Evolutionary conservation across 768 basidiomycete genomes (phyloP).

Genomic region (Leccinum obscurum): DNA sequence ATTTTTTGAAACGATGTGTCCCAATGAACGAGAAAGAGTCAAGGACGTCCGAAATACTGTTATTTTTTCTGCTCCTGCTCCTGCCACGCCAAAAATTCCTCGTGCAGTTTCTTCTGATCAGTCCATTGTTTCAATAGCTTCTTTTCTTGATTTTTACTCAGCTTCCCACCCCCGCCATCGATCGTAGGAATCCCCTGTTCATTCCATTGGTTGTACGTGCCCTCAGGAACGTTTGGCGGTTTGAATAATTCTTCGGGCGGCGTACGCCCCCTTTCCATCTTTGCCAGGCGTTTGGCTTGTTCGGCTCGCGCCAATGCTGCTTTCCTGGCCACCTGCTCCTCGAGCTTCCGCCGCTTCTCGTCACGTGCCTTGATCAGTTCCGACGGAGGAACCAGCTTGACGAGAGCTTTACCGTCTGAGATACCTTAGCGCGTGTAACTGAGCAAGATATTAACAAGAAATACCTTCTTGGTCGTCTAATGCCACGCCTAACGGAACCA

Average conservation of each 20-base stretch:
- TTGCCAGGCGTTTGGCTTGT: constrained; percentile 66
- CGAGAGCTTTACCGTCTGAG: constrained; percentile 89
- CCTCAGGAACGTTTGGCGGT: constrained; percentile 73
- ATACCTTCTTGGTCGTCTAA: constrained; percentile 94
- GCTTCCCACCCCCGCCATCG: constrained; percentile 80
- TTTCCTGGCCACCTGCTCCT: constrained; percentile 80
- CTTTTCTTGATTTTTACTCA: constrained; percentile 81
- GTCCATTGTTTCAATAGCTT: constrained; percentile 73
- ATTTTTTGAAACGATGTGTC: neutral
- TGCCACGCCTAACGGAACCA: constrained; percentile 93
- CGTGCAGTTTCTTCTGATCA: constrained; percentile 75
- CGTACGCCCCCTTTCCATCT: constrained; percentile 82
- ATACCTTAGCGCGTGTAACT: neutral
- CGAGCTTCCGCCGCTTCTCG: constrained; percentile 75
- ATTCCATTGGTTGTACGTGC: constrained; percentile 82
- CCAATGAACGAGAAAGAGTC: neutral
- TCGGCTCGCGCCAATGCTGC: constrained; percentile 65
- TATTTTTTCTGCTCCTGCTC: constrained; percentile 24
- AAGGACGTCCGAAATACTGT: neutral
- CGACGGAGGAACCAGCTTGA: constrained; percentile 85
- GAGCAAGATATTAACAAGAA: constrained; percentile 15
- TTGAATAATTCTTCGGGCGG: constrained; percentile 80
- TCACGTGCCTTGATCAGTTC: constrained; percentile 84
- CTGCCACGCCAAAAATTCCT: constrained; percentile 65
- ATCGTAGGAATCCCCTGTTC: constrained; percentile 81